Evolutionary conservation across 208 protist species (phyloP).

Genomic region (Wallacemonas sp.): DNA sequence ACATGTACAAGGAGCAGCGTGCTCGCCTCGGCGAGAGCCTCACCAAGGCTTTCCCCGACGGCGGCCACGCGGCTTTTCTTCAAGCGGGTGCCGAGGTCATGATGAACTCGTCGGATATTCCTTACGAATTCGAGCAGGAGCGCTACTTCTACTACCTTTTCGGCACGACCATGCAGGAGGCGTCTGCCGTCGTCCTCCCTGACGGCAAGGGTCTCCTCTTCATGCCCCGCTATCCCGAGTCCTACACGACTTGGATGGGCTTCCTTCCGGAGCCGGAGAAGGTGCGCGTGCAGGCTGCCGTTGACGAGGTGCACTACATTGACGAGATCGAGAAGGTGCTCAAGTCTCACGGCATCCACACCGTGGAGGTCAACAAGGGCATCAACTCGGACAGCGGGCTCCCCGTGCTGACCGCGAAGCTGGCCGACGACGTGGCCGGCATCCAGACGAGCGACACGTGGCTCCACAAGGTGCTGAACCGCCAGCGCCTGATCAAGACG

Average conservation of each 20-base stretch:
- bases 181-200: slow-evolving; percentile 66
- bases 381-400: slow-evolving; percentile 85
- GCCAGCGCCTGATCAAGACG: slow-evolving; percentile 89
- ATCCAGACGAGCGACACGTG: slow-evolving; percentile 29
- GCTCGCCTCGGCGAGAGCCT: slow-evolving; percentile 61
- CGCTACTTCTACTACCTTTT: slow-evolving; percentile 95
- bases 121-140: slow-evolving; percentile 92
- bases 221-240: slow-evolving; percentile 76
- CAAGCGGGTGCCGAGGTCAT: slow-evolving; percentile 81
- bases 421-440: slow-evolving; percentile 42
- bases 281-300: slow-evolving; percentile 46
- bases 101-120: slow-evolving; percentile 88
- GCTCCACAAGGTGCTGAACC: slow-evolving; percentile 61
- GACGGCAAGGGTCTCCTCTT: slow-evolving; percentile 84
- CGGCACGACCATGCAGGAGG: slow-evolving; percentile 85
- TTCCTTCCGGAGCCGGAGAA: slow-evolving; percentile 65
- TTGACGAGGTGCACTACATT: slow-evolving; percentile 85
- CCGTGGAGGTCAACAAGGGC: slow-evolving; percentile 78
- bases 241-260: slow-evolving; percentile 93
- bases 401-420: slow-evolving; percentile 48
- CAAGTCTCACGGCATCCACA: slow-evolving; percentile 37
- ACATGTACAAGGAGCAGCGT: slow-evolving; percentile 90
- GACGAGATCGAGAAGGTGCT: slow-evolving; percentile 81
- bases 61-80: slow-evolving; percentile 75
- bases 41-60: slow-evolving; percentile 34